Base-by-base conservation (phyloP, 768 basidiomycete species). In the Russula emetica region DNA sequence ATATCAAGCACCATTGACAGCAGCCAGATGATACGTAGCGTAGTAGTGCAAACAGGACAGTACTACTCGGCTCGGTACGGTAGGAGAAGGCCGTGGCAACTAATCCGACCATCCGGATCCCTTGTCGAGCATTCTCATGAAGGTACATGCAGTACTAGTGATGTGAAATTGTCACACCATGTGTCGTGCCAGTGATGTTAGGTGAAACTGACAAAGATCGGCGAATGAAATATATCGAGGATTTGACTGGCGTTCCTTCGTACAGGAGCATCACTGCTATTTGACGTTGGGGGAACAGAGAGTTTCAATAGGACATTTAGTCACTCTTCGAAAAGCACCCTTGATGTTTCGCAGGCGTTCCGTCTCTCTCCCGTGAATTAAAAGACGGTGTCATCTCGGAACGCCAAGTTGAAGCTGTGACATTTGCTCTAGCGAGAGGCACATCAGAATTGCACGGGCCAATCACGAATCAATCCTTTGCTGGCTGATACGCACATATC, bases 271-370 rank as follows among this genome's bases (percentile, higher is more conserved):
- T 45, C 55, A 7, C 26, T 42, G 22, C 28, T 13, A 1, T 16
- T 44, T 56, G 40, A 45, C n/a, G 6, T 7, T 42, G 5, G 0
- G 81, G 78, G 22, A 9, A 40, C 16, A 40, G 13, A 24, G n/a
- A 36, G n/a, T 32, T 30, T 52, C 51, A 20, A 34, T 53, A n/a
- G 11, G 22, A 22, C 1, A 11, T 47, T 4, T 47, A 36, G 22
- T 18, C 26, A 22, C 4, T 1, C 32, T 11, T 34, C 34, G 32
- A 22, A 22, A 22, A n/a, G 20, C 34, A 16, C n/a, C 34, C 32
- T 32, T 36, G 5, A 36, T n/a, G 34, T 36, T 14, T 32, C n/a
- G 9, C 32, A 13, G n/a, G 2, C 45, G n/a, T 22, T 5, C 11
- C 3, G 11, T 13, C 6, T 36, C 34, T 36, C 32, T 34, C 44